Evolutionary conservation across 257 asterid genomes (phyloP), one percentile per base, ranked within the genome.

Genomic region (Solanum corneliomulleri): DNA sequence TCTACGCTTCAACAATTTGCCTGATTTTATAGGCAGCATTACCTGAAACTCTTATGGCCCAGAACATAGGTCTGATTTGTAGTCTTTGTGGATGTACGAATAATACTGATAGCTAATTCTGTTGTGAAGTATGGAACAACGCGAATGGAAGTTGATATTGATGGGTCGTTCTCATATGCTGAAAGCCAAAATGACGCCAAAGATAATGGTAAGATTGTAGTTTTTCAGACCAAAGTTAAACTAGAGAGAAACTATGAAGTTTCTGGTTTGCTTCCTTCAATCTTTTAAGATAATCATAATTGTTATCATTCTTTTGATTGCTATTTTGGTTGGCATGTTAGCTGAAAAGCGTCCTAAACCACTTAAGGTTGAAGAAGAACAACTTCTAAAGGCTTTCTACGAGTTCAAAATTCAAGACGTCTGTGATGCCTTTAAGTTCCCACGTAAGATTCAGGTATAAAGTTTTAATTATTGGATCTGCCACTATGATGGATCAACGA

Each of bases 321-420:
- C 75, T 45, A 47, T 84, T 83, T 71, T 88, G 87, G 72, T 89
- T 87, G 85, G 74, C 82, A 83, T 87, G 84, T 87, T 86, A 95
- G 98, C 91, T 90, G 99, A 95, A 62, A 97, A 93, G 91, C 95
- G 94, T 39, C 90, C 95, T 6, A 95, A 97, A 89, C 93, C 99
- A 82, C 98, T 97, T 82, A 97, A 95, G 93, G 89, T 89, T 16
- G 99, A 97, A 88, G 99, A 97, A 88, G 99, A 97, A 87, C 97
- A 92, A 83, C 97, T 93, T 86, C 71, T 97, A 87, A 91, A 97
- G 88, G 98, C 98, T 83, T 97, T 95, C 87, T 97, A 95, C 47
- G 99, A 97, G 92, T 95, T 95, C 78, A 97, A 97, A 91, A 95
- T 95, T 88, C 98, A 97, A 90, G 99, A 97, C 82, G 98, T 95